Evolutionary conservation across 441 rosid genomes (phyloP), one percentile per base, ranked within the genome.

Genomic region (Raphanus hybrid): DNA sequence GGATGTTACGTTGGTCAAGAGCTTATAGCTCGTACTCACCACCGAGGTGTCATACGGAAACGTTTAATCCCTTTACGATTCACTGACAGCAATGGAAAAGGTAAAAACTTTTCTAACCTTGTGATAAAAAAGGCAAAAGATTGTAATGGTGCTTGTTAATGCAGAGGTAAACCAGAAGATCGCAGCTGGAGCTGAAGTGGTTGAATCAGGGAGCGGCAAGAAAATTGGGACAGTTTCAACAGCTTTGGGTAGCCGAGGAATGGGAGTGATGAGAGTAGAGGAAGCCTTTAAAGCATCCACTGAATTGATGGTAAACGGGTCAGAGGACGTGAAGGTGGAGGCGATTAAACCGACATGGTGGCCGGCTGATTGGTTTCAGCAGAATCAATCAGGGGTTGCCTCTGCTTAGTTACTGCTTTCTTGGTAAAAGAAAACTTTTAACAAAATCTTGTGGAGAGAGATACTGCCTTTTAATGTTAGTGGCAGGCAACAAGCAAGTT

Each of bases 1-100:
- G 98, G 99, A 34, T 95, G 99, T 78, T 95, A 92, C 15, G 95
- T 93, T 18, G 98, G 99, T 50, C 98, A 95, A 84, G 99, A 95
- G 86, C 90, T 96, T 63, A 82, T 96, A 58, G 97, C 99, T 63
- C 95, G 98, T 52, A 96, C 98, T 0, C 98, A 93, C 70, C 97
- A 92, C 61, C 78, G 96, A 54, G 97, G 99, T 15, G 91, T 91
- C 37, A 89, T 93, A 63, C 91, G 96, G 20, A 96, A 93, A 78
- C 96, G 98, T 1, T 69, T 93, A 78, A 79, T 93, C 76, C 97
- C 98, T 16, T 71, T 96, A 57, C 81, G 68, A 65, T 93, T 96
- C 82, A 61, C 84, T 8, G 86, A 86, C 74, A 68, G 79, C 20
- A 72, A 37, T 8, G 95, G 90, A 66, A 82, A 84, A 76, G 94